Base-by-base conservation (phyloP, 139 green algal genomes). In the Deuterostichococcus epilithicus region DNA sequence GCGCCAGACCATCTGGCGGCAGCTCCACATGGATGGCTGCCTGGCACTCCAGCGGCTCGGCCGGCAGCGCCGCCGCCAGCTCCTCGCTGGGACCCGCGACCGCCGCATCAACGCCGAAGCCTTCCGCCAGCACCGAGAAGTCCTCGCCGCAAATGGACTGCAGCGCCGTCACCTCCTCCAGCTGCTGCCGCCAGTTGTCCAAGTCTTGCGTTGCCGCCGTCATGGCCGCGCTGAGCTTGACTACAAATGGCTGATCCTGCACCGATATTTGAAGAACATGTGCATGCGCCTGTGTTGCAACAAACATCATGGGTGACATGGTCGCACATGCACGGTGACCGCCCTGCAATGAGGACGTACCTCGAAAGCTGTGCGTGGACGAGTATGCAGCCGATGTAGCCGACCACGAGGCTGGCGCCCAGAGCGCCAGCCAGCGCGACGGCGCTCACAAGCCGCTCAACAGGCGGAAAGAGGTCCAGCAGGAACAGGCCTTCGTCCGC, bases 131-230 rank as follows among this genome's bases (percentile, higher is more conserved):
- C 18, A 86, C 80, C 68, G 79, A 82, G 71, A 91, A 90, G 69
- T 89, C 81, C 1, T 85, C 76, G 33, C 76, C 87, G 37, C 82
- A 87, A 8, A 92, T 92, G 22, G 87, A 81, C 6, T 82, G 79
- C 35, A 94, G 81, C 3, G 88, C 89, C 35, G 87, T 36, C 67
- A 94, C 66, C 78, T 94, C 89, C 39, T 94, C 89, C n/a, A 91
- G 30, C 75, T 91, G 83, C 72, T 80, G 34, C 70, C 88, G 78
- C 88, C 89, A 92, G 78, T 90, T 80, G 25, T 90, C 84, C 63
- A 37, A 25, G 1, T 47, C 42, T 33, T 35, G n/a, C 5, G 25
- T 70, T 38, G 70, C 39, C 32, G 47, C 30, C 20, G 30, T 26
- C 67, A 59, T n/a, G 22, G 72, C 4, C 4, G 58, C 1, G 32